These are phyloP conservation scores for Phoma sp. DNA, from an alignment of 2,329 filamentous ascomycete species.

Conservation along the genomic window DNA sequence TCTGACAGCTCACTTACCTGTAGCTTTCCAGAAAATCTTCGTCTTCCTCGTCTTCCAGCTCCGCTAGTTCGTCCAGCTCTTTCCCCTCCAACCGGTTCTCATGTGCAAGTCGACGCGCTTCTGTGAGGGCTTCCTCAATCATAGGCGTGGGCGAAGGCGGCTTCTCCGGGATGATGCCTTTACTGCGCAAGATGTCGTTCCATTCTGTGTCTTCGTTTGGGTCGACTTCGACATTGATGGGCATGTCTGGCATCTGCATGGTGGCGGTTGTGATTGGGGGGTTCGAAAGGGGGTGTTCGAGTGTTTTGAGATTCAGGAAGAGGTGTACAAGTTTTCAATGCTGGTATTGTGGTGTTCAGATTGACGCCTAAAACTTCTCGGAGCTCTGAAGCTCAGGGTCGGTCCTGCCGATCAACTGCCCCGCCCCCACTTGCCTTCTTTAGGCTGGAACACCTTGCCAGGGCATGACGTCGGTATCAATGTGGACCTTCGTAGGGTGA, in stretches of 20 bases:
- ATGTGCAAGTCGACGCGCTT: slow-evolving; percentile 82
- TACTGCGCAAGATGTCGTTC: slow-evolving; percentile 98
- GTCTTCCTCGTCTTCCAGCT: slow-evolving; percentile 94
- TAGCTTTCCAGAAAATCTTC: slow-evolving; percentile 90
- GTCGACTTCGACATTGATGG: slow-evolving; percentile 82
- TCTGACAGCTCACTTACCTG: slow-evolving; percentile 53
- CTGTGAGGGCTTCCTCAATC: slow-evolving; percentile 90
- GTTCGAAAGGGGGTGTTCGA: slow-evolving; percentile 23
- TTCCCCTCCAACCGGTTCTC: slow-evolving; percentile 95
- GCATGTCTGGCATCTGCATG: slow-evolving; percentile 59
- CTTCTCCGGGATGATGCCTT: slow-evolving; percentile 97
- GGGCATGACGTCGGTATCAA: slow-evolving; percentile 10
- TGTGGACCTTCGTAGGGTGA: not conserved
- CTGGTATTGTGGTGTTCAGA: slow-evolving; percentile 6
- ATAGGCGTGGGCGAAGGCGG: slow-evolving; percentile 93
- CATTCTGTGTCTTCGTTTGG: slow-evolving; percentile 99
- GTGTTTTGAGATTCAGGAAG: slow-evolving; percentile 28
- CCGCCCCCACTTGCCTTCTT: slow-evolving; percentile 31
- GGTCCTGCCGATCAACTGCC: slow-evolving; percentile 25
- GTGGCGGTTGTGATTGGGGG: slow-evolving; percentile 8
- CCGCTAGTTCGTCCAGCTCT: slow-evolving; percentile 90
- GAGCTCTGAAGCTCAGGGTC: slow-evolving; percentile 14
- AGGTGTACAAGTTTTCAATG: not conserved
- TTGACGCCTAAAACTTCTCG: slow-evolving; percentile 23
- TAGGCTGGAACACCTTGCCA: not conserved